These are phyloP conservation scores for Setaria italica DNA, from an alignment of 202 grass and related monocot species.

Conservation along the genomic window DNA sequence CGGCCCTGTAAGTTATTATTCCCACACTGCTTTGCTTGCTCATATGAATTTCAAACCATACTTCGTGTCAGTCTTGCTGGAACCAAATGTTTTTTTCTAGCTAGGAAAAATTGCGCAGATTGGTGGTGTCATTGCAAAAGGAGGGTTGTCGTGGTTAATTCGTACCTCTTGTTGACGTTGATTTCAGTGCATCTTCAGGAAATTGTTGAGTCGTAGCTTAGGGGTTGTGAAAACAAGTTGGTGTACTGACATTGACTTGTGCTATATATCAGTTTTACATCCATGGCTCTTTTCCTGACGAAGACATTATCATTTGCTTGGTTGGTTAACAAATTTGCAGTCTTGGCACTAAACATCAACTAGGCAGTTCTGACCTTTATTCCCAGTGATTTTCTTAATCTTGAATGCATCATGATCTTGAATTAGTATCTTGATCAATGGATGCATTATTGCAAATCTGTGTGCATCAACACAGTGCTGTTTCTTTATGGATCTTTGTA, in stretches of 20 bases:
- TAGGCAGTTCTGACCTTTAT: background rate
- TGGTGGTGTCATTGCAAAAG: background rate
- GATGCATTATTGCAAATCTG: background rate
- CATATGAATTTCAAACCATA: background rate
- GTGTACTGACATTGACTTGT: background rate
- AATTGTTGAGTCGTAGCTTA: background rate
- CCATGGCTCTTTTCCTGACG: background rate
- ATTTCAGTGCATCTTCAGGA: background rate
- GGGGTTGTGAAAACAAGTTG: background rate
- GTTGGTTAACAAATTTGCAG: background rate
- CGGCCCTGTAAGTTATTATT: slow-evolving; percentile 65
- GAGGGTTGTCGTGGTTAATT: background rate
- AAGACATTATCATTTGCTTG: background rate
- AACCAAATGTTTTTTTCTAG: background rate
- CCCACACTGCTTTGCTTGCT: background rate
- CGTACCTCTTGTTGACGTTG: background rate
- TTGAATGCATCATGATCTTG: background rate
- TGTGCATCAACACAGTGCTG: background rate
- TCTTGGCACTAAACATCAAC: background rate
- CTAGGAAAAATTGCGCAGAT: background rate
- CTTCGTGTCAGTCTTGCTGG: background rate
- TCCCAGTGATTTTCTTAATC: background rate
- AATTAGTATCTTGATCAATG: background rate
- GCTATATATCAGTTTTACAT: background rate
- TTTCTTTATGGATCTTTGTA: background rate